Evolutionary conservation across 2,329 filamentous ascomycete genomes (phyloP).

Genomic region (Celoporthe dispersa): DNA sequence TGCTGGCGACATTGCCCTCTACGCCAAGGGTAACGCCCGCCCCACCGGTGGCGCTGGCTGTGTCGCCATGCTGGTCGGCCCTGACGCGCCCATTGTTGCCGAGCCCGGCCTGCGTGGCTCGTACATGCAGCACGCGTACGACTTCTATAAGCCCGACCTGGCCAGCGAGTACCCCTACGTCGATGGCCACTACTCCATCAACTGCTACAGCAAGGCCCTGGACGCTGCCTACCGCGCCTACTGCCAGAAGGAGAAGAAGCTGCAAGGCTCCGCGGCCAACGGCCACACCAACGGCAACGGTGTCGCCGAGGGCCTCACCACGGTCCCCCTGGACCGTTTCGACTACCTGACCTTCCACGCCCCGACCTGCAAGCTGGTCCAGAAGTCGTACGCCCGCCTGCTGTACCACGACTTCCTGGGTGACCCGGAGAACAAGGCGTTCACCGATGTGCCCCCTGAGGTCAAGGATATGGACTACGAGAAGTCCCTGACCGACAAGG

Average conservation of each 20-base stretch:
- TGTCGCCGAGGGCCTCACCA: constrained; percentile 54
- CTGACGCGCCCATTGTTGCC: constrained; percentile 75
- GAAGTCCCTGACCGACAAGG: constrained; percentile 79
- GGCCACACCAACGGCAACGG: constrained; percentile 61
- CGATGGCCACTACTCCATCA: constrained; percentile 81
- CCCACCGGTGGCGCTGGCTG: constrained; percentile 81
- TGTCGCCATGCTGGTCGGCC: constrained; percentile 79
- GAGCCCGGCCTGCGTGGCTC: constrained; percentile 80
- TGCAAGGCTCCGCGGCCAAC: constrained; percentile 49
- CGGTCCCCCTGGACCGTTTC: constrained; percentile 76
- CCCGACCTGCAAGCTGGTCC: constrained; percentile 84
- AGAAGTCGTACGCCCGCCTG: constrained; percentile 82
- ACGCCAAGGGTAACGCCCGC: constrained; percentile 81
- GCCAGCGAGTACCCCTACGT: constrained; percentile 87
- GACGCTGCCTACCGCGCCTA: constrained; percentile 83
- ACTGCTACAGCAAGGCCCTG: constrained; percentile 80
- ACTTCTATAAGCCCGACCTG: constrained; percentile 90
- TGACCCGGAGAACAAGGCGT: constrained; percentile 68
- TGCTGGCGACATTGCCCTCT: constrained; percentile 82
- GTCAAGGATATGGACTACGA: constrained; percentile 79
- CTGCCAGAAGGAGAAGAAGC: constrained; percentile 70
- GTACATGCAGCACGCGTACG: constrained; percentile 84
- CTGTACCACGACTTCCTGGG: constrained; percentile 84
- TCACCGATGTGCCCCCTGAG: constrained; percentile 76
- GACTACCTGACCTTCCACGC: constrained; percentile 84